phyloP scores from a whole-genome alignment of 305 asterid species.

The Fraxinus platypoda region DNA sequence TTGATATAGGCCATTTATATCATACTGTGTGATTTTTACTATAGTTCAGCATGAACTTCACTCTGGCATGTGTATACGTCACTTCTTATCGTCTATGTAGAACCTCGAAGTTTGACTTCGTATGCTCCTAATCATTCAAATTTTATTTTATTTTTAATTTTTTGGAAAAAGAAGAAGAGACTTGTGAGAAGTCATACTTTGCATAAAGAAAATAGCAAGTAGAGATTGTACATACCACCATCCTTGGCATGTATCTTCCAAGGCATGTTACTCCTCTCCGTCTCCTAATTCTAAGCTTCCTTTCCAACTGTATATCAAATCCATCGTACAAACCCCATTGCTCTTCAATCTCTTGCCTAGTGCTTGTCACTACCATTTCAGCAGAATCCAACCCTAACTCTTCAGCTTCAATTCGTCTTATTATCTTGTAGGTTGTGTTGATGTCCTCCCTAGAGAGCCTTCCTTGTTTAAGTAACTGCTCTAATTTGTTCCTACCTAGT shows the following conservation, averaged over 20 bases:
- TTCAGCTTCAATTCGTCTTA: slow-evolving; percentile 63
- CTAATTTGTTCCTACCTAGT: slow-evolving; percentile 61
- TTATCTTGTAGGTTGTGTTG: slow-evolving; percentile 54
- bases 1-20: neutral
- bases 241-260: slow-evolving; percentile 70
- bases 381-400: slow-evolving; percentile 60
- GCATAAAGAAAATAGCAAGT: neutral
- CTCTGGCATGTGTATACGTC: neutral
- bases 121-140: neutral
- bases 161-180: neutral
- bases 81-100: neutral
- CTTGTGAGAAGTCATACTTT: neutral
- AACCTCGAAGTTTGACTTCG: neutral
- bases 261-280: slow-evolving; percentile 60
- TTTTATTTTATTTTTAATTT: neutral
- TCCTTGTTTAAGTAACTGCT: slow-evolving; percentile 62
- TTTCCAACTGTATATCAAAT: slow-evolving; percentile 57
- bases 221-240: slow-evolving; percentile 41
- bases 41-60: neutral
- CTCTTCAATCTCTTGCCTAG: slow-evolving; percentile 70
- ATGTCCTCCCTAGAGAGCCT: slow-evolving; percentile 61
- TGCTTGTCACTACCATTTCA: slow-evolving; percentile 67
- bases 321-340: slow-evolving; percentile 78
- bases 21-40: neutral
- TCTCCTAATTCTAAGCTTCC: slow-evolving; percentile 57